Evolutionary conservation across 2,329 filamentous ascomycete species (phyloP).

Genomic region (Juglanconis oblonga): DNA sequence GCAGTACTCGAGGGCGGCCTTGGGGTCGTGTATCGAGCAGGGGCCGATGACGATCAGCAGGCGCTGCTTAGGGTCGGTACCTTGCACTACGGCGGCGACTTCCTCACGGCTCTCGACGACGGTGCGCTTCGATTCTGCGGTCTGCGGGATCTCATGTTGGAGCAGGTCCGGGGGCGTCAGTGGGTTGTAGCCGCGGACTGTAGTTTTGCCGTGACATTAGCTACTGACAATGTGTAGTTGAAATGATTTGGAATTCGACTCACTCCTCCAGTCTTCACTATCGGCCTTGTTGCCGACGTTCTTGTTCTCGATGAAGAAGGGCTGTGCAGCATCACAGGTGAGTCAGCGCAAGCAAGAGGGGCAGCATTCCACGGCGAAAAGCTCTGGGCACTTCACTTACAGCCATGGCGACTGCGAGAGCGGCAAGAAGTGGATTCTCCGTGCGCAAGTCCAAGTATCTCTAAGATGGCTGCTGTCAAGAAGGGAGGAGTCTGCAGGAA

Average conservation of each 20-base stretch:
- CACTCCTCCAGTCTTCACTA: constrained; percentile 82
- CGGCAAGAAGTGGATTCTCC: neutral
- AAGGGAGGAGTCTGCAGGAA: neutral
- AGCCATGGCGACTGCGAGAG: constrained; percentile 27
- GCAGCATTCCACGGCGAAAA: neutral
- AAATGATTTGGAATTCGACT: constrained; percentile 28
- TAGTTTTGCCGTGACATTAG: constrained; percentile 22
- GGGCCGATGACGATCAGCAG: constrained; percentile 81
- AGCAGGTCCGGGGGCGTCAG: constrained; percentile 91
- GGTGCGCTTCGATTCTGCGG: constrained; percentile 54
- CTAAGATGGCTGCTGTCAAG: neutral
- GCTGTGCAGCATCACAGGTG: constrained; percentile 33
- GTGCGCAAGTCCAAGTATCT: neutral
- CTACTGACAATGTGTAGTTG: constrained; percentile 3
- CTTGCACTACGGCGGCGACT: constrained; percentile 64
- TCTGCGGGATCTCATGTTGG: constrained; percentile 81
- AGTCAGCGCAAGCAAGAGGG: constrained; percentile 22
- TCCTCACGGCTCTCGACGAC: constrained; percentile 62
- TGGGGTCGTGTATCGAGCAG: constrained; percentile 95
- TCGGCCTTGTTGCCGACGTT: constrained; percentile 72
- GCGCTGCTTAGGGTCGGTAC: constrained; percentile 51
- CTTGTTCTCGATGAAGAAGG: constrained; percentile 75
- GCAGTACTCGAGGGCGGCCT: constrained; percentile 90
- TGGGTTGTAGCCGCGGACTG: constrained; percentile 87
- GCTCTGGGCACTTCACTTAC: constrained; percentile 25